Conservation (phyloP, 495 filamentous ascomycete species). For the Usnea hakonensis region DNA sequence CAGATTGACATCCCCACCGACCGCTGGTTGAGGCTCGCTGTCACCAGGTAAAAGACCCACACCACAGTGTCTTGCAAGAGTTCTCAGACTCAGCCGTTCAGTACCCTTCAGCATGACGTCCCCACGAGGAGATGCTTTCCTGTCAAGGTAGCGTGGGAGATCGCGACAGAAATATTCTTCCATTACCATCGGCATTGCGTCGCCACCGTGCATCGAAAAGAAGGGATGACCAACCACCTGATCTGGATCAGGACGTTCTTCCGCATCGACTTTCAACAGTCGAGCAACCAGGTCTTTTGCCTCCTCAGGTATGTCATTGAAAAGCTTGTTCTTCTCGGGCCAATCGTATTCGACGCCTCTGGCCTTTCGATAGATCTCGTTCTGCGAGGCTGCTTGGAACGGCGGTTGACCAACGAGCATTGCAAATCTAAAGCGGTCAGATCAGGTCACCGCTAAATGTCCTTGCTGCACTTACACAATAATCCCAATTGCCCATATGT, state of each 20-base stretch:
- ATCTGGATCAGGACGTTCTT: slow-evolving; percentile 67
- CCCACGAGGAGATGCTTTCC: slow-evolving; percentile 36
- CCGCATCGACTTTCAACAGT: slow-evolving; percentile 65
- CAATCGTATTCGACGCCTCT: slow-evolving; percentile 66
- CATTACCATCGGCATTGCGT: slow-evolving; percentile 41
- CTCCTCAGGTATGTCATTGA: slow-evolving; percentile 45
- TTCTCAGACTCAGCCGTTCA: slow-evolving; percentile 40
- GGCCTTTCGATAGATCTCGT: slow-evolving; percentile 77
- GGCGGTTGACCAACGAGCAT: slow-evolving; percentile 87
- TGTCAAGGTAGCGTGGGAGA: slow-evolving; percentile 40
- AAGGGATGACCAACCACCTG: slow-evolving; percentile 76
- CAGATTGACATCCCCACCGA: slow-evolving; percentile 25
- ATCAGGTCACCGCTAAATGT: neutral
- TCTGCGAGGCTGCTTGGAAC: slow-evolving; percentile 77
- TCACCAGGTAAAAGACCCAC: slow-evolving; percentile 33
- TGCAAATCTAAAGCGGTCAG: slow-evolving; percentile 54
- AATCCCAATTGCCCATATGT: slow-evolving; percentile 94
- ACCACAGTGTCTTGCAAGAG: slow-evolving; percentile 44
- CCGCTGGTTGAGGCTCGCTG: slow-evolving; percentile 16
- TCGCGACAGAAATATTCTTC: slow-evolving; percentile 37
- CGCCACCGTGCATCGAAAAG: slow-evolving; percentile 56
- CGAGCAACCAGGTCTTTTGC: slow-evolving; percentile 73
- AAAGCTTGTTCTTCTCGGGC: slow-evolving; percentile 47
- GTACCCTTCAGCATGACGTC: slow-evolving; percentile 39
- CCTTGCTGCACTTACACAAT: slow-evolving; percentile 61